Base-by-base conservation (phyloP, 768 basidiomycete genomes). In the Pisolithus sp. region DNA sequence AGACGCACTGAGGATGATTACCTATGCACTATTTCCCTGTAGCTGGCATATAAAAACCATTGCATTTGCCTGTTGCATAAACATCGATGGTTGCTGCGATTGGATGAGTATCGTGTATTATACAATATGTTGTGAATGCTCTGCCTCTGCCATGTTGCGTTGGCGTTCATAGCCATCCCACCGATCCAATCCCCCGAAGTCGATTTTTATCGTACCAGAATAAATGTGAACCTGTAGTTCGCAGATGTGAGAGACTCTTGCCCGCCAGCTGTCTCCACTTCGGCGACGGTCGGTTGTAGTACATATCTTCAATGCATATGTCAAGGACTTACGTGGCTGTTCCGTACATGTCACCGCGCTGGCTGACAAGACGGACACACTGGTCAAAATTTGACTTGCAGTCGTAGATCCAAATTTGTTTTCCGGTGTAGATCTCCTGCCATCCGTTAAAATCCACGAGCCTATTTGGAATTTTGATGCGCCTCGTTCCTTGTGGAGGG, bases 191-290 rank as follows among this genome's bases (percentile, higher is more conserved):
- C 86, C 88, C 37, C 85, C 85, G 61, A 91, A 90, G 61, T 84
- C 79, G 30, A 91, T 83, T 52, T 73, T 80, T 76, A 89, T 76
- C 7, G 75, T 77, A 17, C 76, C 76, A 18, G 72, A 72, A 4
- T 76, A 71, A 65, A 89, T 73, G 57, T 78, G 83, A 59, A 83
- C 79, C 59, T 89, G 87, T 36, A 90, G 71, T 65, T 89, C 87
- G 53, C 76, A 78, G 6, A 90, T 78, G 60, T 86, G 85, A 21
- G 81, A 71, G 2, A 76, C 84, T 44, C 82, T 74, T 10, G 83
- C 83, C 18, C 89, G 79, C 87, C 88, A 91, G 58, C 86, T 91
- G 60, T 91, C 89, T 20, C 80, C 89, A 34, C 89, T 91, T 63
- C 8, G 30, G 26, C 28, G 39, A 52, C n/a, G 36, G 55, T 62